A percentile compares a stretch with the other conserved stretches of the same genome.
phyloP scores from a whole-genome alignment of 371 early-diverging fungal species.

The Mucor mucedo region DNA sequence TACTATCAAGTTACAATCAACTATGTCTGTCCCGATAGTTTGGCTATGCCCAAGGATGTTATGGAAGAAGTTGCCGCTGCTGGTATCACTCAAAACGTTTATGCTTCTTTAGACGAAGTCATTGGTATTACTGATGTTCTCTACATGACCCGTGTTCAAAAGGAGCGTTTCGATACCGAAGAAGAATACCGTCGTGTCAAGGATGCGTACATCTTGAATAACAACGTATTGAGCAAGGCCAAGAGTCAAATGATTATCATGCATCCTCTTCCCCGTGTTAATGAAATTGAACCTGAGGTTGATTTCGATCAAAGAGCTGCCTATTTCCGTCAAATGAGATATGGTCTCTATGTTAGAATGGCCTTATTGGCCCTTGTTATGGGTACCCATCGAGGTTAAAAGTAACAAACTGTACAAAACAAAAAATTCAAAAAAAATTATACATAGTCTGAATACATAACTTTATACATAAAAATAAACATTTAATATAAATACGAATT shows the following conservation, averaged over 20 bases:
- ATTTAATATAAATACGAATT: no score
- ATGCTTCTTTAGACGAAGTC: slow-evolving; percentile 71
- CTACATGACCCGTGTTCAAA: slow-evolving; percentile 96
- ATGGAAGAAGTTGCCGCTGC: slow-evolving; percentile 72
- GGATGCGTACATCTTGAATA: slow-evolving; percentile 86
- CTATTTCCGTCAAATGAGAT: slow-evolving; percentile 97
- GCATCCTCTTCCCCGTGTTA: slow-evolving; percentile 96
- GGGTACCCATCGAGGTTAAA: slow-evolving; percentile 47
- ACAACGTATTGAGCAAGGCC: slow-evolving; percentile 79
- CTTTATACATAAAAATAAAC: not conserved
- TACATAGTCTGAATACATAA: not conserved
- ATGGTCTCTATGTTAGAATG: slow-evolving; percentile 97
- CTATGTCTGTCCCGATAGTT: slow-evolving; percentile 85
- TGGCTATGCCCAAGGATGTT: slow-evolving; percentile 91
- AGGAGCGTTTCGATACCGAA: slow-evolving; percentile 85
- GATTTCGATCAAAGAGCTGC: slow-evolving; percentile 97
- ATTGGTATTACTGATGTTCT: slow-evolving; percentile 92
- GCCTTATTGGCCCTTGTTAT: slow-evolving; percentile 89
- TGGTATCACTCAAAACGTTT: slow-evolving; percentile 75
- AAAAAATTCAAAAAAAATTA: not conserved
- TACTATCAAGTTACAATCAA: slow-evolving; percentile 93
- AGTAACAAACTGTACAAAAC: not conserved
- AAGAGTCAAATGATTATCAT: slow-evolving; percentile 96
- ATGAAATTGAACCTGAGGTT: slow-evolving; percentile 95
- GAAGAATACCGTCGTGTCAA: slow-evolving; percentile 84